phyloP scores from a whole-genome alignment of 495 filamentous ascomycete genomes.

The Penicillium coffeae region DNA sequence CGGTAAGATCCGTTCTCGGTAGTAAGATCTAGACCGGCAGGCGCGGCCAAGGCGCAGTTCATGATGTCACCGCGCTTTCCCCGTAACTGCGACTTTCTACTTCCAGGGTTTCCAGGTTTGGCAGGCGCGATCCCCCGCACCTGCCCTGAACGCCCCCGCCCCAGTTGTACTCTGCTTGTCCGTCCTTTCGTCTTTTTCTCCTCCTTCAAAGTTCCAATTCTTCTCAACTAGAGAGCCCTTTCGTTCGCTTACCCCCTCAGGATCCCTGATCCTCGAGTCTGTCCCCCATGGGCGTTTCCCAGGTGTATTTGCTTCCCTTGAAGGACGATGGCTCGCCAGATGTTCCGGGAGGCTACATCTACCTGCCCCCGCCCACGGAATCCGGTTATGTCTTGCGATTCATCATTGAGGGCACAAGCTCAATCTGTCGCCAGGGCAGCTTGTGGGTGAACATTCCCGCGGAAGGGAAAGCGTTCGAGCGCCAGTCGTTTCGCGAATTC shows the following conservation, averaged over 20 bases:
- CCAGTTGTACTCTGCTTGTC: too few species aligned
- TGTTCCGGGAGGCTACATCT: constrained; percentile 85
- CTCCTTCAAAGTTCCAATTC: not conserved
- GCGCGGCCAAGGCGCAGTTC: too few species aligned
- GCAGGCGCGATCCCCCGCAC: too few species aligned
- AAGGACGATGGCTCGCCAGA: constrained; percentile 90
- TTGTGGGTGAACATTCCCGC: constrained; percentile 94
- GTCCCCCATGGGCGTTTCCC: constrained; percentile 27
- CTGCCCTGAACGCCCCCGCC: too few species aligned
- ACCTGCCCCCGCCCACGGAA: constrained; percentile 70
- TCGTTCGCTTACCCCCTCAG: not conserved
- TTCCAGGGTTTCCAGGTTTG: too few species aligned
- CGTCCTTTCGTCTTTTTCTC: too few species aligned
- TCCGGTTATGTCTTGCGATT: constrained; percentile 80
- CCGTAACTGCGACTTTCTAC: too few species aligned
- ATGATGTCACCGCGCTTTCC: too few species aligned
- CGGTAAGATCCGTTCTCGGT: too few species aligned
- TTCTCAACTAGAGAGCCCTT: not conserved
- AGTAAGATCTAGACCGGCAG: too few species aligned
- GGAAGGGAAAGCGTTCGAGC: constrained; percentile 65
- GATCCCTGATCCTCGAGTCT: not conserved
- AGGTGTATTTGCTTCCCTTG: constrained; percentile 83
- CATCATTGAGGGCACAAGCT: constrained; percentile 91
- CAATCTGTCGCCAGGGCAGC: constrained; percentile 88
- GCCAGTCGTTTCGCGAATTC: constrained; percentile 76